These are phyloP conservation scores for Triticum timopheevii DNA, from an alignment of 176 grass and related monocot genomes.

Conservation along the genomic window DNA sequence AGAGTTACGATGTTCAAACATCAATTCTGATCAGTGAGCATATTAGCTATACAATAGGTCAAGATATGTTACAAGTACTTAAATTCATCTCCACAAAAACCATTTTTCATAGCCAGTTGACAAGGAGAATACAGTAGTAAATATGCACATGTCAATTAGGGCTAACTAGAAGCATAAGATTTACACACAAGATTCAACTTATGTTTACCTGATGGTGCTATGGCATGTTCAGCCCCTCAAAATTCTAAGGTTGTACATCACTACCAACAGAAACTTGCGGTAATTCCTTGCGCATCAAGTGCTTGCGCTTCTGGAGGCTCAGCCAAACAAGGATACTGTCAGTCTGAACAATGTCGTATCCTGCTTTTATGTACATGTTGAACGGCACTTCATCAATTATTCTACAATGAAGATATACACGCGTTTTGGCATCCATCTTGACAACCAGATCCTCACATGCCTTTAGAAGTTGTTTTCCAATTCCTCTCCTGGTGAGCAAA, in stretches of 20 bases:
- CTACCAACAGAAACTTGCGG: slow-evolving; percentile 24
- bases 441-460: slow-evolving; percentile 73
- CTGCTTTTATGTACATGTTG: slow-evolving; percentile 76
- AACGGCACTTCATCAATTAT: slow-evolving; percentile 73
- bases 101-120: neutral
- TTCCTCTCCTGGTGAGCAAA: slow-evolving; percentile 51
- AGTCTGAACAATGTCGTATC: slow-evolving; percentile 54
- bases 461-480: slow-evolving; percentile 73
- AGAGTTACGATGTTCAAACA: neutral
- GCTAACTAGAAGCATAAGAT: slow-evolving; percentile 10
- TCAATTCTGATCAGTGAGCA: neutral
- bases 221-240: slow-evolving; percentile 17
- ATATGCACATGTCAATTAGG: neutral
- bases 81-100: slow-evolving; percentile 5
- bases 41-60: slow-evolving; percentile 1
- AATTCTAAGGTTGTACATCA: slow-evolving; percentile 14
- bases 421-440: slow-evolving; percentile 58
- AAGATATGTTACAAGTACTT: neutral
- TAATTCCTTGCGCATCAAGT: slow-evolving; percentile 79
- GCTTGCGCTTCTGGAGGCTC: slow-evolving; percentile 72
- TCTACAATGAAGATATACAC: slow-evolving; percentile 82
- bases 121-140: neutral
- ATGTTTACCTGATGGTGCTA: slow-evolving; percentile 39
- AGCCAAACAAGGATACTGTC: slow-evolving; percentile 83
- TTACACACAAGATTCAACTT: slow-evolving; percentile 28